Evolutionary conservation across 2,329 filamentous ascomycete genomes (phyloP).

Genomic region (Plenodomus lindquistii): DNA sequence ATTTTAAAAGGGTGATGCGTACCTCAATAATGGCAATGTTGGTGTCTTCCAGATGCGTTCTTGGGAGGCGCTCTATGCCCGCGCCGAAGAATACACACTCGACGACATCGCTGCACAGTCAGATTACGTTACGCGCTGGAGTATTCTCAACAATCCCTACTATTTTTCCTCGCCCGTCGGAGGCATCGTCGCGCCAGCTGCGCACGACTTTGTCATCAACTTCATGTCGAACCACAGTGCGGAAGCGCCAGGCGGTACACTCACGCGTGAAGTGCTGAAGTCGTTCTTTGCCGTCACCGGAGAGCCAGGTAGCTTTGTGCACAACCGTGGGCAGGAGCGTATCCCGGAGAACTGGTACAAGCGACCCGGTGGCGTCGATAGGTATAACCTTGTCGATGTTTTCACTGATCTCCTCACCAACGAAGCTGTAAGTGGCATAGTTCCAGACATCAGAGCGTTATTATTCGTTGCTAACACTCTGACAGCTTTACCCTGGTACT

Average conservation of each 20-base stretch:
- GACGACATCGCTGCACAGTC: constrained; percentile 18
- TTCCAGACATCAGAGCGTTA: not conserved
- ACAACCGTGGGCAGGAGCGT: constrained; percentile 20
- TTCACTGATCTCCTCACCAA: constrained; percentile 14
- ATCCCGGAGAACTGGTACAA: constrained; percentile 28
- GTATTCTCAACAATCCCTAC: constrained; percentile 20
- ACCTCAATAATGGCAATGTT: constrained; percentile 16
- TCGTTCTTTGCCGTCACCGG: constrained; percentile 23
- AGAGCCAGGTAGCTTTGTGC: constrained; percentile 20
- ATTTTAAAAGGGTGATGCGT: constrained; percentile 13
- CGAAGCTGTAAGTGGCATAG: constrained; percentile 7
- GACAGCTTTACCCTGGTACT: constrained; percentile 18
- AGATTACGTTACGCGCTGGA: constrained; percentile 19
- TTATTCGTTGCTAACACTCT: constrained; percentile 1
- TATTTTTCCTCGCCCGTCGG: constrained; percentile 21
- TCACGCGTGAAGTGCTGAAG: constrained; percentile 21
- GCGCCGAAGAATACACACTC: constrained; percentile 15
- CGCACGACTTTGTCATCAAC: constrained; percentile 20
- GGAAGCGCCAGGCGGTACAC: constrained; percentile 22
- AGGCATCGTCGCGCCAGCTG: constrained; percentile 20
- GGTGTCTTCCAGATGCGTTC: constrained; percentile 23
- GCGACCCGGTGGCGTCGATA: not conserved
- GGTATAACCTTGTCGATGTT: constrained; percentile 11
- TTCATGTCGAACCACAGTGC: constrained; percentile 27
- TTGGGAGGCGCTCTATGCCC: constrained; percentile 13